A percentile compares a stretch with the other conserved stretches of the same genome.
phyloP scores from a whole-genome alignment of 2,329 filamentous ascomycete genomes.

The Alternaria brassicae region DNA sequence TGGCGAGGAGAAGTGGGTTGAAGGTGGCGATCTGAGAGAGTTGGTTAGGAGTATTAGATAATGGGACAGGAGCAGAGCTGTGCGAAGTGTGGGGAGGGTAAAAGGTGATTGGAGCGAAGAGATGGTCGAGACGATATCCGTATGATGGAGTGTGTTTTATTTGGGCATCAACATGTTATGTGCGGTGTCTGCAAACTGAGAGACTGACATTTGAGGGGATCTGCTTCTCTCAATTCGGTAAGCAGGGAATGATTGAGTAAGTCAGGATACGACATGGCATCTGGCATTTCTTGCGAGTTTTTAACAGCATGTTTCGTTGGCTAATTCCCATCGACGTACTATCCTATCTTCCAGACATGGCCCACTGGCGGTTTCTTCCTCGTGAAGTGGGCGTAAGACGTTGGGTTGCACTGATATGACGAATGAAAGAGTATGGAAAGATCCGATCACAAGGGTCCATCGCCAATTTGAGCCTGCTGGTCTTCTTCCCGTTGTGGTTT shows the following conservation, averaged over 20 bases:
- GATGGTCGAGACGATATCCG: not conserved
- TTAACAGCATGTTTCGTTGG: not conserved
- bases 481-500: not conserved
- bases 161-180: not conserved
- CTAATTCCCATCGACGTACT: not conserved
- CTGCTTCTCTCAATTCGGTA: not conserved
- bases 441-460: not conserved
- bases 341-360: not conserved
- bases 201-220: not conserved
- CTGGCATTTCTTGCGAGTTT: not conserved
- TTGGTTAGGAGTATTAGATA: conserved; percentile 55
- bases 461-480: not conserved
- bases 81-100: too few relatives aligned
- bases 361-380: not conserved
- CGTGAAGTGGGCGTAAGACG: not conserved
- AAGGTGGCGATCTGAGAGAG: conserved; percentile 59
- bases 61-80: too few relatives aligned
- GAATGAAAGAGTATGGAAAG: not conserved
- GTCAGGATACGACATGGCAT: not conserved
- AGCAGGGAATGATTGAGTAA: not conserved
- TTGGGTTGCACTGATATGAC: not conserved
- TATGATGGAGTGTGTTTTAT: not conserved
- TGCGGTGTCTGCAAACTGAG: not conserved
- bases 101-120: not conserved
- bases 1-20: conserved; percentile 57